Base-by-base conservation (phyloP, 768 basidiomycete genomes). In the Mycena chlorophos region DNA sequence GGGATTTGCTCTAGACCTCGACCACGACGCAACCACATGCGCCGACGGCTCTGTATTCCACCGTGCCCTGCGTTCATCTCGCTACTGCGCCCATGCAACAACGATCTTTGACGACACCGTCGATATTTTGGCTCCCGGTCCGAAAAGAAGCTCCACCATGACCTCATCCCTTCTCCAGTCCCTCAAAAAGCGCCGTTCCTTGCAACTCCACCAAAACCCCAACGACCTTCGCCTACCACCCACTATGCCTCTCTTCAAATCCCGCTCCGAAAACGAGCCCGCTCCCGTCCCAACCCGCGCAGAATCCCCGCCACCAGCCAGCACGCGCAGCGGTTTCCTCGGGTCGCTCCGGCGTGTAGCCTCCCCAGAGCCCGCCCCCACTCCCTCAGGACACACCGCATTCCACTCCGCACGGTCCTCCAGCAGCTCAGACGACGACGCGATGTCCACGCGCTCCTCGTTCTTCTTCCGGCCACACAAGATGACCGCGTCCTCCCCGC, bases 171-270 rank as follows among this genome's bases (percentile, higher is more conserved):
- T 16, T 17, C 37, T 37, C 25, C 8, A 5, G 20, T 5, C 4
- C 31, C n/a, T 8, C 40, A 42, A 42, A 42, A 42, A 37, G n/a
- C 34, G 34, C n/a, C 34, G n/a, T 10, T 10, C 34, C n/a, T 37
- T 37, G 12, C 34, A 37, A 10, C n/a, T 19, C 10, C 14, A 8
- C 20, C 40, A 43, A 43, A n/a, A 43, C 5, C 45, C 12, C 39
- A 25, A 29, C 19, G 29, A 65, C 62, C 64, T 71, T 55, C 66
- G 68, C 63, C 64, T 65, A 56, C 52, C 16, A 25, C 17, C 34
- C 17, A 39, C 20, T 1, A 69, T 69, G 68, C 65, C 68, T 19
- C 57, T 69, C 17, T 69, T 67, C 59, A 64, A 62, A 49, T 45
- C 53, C 19, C 55, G 20, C 39, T 45, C 62, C 6, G 29, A 48